Percentiles rank a stretch among this genome's conserved stretches.
Conservation (phyloP, 31 red algal genomes). For the Endocladia muricata region DNA sequence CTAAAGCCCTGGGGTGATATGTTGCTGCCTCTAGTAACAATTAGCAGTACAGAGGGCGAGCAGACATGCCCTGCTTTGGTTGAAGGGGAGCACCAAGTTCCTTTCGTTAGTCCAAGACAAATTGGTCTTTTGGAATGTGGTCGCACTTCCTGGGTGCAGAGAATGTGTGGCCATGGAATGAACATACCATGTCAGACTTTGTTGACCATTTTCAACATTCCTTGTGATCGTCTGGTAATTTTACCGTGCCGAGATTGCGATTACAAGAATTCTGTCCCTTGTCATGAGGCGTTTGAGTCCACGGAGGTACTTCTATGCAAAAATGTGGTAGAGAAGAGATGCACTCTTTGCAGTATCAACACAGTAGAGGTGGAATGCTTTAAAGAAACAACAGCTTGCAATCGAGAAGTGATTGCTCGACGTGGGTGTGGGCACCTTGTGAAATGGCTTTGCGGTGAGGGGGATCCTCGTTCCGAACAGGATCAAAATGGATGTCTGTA, state of each 20-base stretch:
- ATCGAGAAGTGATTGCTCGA: background rate
- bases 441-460: conserved; percentile 38
- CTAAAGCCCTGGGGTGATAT: conserved; percentile 7
- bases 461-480: conserved; percentile 6
- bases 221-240: conserved; percentile 3
- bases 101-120: background rate
- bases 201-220: conserved; percentile 7
- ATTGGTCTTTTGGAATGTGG: background rate
- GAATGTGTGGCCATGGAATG: conserved; percentile 41
- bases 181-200: conserved; percentile 22
- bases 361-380: conserved; percentile 21
- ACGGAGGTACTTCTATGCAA: background rate
- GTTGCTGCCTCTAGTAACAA: background rate
- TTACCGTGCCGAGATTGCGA: conserved; percentile 10
- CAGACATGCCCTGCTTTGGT: conserved; percentile 20
- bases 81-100: background rate
- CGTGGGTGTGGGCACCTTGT: conserved; percentile 24
- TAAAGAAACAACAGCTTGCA: conserved; percentile 8
- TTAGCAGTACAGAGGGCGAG: background rate
- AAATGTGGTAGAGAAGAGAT: conserved; percentile 33
- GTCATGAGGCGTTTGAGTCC: conserved; percentile 15
- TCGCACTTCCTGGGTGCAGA: conserved; percentile 5
- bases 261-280: background rate
- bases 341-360: conserved; percentile 29
- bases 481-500: conserved; percentile 5